Conservation (phyloP, 2,329 filamentous ascomycete species). For the Metarhizium robertsii region DNA sequence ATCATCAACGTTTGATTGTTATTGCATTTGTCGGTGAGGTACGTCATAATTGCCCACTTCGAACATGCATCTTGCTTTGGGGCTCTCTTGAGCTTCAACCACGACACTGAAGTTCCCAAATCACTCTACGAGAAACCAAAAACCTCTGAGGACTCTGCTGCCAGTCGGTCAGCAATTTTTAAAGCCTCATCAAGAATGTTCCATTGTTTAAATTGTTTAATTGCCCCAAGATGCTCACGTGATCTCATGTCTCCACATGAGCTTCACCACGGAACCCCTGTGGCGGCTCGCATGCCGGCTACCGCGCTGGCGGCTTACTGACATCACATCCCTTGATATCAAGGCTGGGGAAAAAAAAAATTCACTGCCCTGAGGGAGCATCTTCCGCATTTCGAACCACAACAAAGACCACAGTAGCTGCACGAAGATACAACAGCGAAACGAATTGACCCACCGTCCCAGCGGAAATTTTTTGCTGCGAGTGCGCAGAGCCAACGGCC, state of each 20-base stretch:
- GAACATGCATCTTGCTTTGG: background rate
- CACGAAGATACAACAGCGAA: background rate
- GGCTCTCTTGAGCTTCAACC: background rate
- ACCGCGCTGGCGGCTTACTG: background rate
- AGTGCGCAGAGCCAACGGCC: background rate
- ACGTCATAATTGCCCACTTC: background rate
- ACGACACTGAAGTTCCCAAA: background rate
- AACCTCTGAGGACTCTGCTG: too few species aligned
- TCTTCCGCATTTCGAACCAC: background rate
- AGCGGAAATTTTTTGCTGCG: background rate
- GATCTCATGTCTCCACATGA: background rate
- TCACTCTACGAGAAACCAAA: background rate
- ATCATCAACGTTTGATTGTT: background rate
- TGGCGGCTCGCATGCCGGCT: background rate
- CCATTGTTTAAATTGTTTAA: background rate
- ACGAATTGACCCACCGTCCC: background rate
- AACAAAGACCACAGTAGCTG: background rate
- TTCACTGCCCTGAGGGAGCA: background rate
- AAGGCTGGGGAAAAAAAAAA: conserved; percentile 1
- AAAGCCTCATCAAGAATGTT: background rate
- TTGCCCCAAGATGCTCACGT: background rate
- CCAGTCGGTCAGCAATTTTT: background rate
- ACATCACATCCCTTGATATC: background rate
- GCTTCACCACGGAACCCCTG: background rate
- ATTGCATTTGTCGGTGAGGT: too few species aligned